Evolutionary conservation across 2,329 filamentous ascomycete species (phyloP).

Genomic region (Clonostachys solani): DNA sequence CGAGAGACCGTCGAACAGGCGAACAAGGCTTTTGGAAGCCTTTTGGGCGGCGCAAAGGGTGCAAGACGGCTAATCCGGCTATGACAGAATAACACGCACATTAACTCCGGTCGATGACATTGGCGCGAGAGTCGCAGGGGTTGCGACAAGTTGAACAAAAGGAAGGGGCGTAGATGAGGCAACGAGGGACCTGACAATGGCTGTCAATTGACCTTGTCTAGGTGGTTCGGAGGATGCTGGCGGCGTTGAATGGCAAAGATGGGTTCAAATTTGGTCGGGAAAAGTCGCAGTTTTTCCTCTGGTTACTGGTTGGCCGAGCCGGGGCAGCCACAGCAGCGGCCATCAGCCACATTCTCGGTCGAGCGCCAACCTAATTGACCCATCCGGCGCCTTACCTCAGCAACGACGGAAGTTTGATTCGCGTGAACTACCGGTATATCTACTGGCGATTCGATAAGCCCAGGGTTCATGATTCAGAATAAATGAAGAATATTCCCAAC

Average conservation of each 20-base stretch:
- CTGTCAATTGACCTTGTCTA: conserved; percentile 39
- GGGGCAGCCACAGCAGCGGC: conserved; percentile 23
- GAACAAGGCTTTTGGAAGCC: not conserved
- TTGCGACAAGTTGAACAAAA: conserved; percentile 26
- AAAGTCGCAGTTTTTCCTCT: conserved; percentile 41
- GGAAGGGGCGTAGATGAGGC: conserved; percentile 8
- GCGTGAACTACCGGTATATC: too few species aligned
- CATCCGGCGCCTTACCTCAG: too few species aligned
- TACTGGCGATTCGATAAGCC: too few species aligned
- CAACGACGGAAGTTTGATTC: too few species aligned
- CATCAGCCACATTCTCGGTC: conserved; percentile 1
- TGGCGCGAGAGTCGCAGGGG: conserved; percentile 35
- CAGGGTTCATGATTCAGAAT: too few species aligned
- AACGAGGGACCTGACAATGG: conserved; percentile 24
- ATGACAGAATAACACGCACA: conserved; percentile 40
- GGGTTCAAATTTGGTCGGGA: conserved; percentile 37
- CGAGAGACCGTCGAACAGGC: not conserved
- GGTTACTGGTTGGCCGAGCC: conserved; percentile 8
- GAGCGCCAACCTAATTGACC: too few species aligned
- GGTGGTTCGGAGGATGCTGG: conserved; percentile 24
- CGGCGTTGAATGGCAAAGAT: conserved; percentile 29
- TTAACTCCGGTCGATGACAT: conserved; percentile 70
- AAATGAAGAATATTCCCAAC: too few species aligned
- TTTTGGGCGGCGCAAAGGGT: conserved; percentile 3
- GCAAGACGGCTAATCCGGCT: conserved; percentile 4